Evolutionary conservation across 2,329 filamentous ascomycete species (phyloP).

Genomic region (Pyrenophora seminiperda): DNA sequence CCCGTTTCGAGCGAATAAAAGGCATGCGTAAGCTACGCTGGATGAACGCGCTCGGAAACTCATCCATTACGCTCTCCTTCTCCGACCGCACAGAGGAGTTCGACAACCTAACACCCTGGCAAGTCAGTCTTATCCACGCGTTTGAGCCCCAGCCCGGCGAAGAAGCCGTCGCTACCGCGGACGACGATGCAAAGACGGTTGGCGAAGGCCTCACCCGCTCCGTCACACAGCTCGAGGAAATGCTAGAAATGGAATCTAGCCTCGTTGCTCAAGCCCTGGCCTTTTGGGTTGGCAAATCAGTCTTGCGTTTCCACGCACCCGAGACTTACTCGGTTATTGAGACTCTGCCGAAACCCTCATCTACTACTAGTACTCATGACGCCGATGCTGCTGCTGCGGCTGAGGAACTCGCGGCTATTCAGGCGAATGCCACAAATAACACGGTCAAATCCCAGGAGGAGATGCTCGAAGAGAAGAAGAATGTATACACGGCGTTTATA

Average conservation of each 20-base stretch:
- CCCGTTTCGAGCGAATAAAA: slow-evolving; percentile 79
- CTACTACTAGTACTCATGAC: slow-evolving; percentile 24
- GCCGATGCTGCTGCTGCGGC: slow-evolving; percentile 47
- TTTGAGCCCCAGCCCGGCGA: slow-evolving; percentile 64
- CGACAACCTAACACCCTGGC: slow-evolving; percentile 80
- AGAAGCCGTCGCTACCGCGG: slow-evolving; percentile 21
- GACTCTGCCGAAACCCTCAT: slow-evolving; percentile 38
- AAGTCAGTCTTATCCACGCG: slow-evolving; percentile 84
- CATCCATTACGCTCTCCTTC: slow-evolving; percentile 79
- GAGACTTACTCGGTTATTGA: slow-evolving; percentile 73
- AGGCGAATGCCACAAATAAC: slow-evolving; percentile 53
- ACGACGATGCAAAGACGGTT: slow-evolving; percentile 19
- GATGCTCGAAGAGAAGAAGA: slow-evolving; percentile 69
- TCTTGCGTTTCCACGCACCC: slow-evolving; percentile 59
- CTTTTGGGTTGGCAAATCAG: slow-evolving; percentile 73
- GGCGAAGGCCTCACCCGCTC: slow-evolving; percentile 47
- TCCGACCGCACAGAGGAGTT: slow-evolving; percentile 76
- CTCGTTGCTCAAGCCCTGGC: slow-evolving; percentile 69
- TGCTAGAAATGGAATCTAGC: slow-evolving; percentile 74
- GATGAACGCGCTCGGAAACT: slow-evolving; percentile 81
- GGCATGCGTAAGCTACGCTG: slow-evolving; percentile 84
- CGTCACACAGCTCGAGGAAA: slow-evolving; percentile 54
- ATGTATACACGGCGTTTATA: slow-evolving; percentile 90
- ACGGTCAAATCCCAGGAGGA: slow-evolving; percentile 60
- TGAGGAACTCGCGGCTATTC: slow-evolving; percentile 43